Percentiles rank a stretch among this genome's conserved stretches.
Evolutionary conservation across 2,329 filamentous ascomycete genomes (phyloP).

Genomic region (Calonectria pauciramosa): DNA sequence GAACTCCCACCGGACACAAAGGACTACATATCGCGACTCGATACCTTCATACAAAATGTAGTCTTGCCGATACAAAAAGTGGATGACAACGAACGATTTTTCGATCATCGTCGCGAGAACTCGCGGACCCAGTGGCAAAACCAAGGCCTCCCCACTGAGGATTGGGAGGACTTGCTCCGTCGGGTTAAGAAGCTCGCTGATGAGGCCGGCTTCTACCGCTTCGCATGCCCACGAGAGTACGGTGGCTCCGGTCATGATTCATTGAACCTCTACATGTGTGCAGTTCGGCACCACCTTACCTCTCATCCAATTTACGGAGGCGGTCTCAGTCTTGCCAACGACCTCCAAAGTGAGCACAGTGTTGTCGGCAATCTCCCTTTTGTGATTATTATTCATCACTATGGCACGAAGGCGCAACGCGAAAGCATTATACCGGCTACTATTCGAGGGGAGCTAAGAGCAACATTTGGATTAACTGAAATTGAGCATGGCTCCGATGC

Average conservation of each 20-base stretch:
- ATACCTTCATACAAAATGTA: conserved; percentile 20
- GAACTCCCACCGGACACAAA: conserved; percentile 23
- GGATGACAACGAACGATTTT: conserved; percentile 30
- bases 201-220: conserved; percentile 32
- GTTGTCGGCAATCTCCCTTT: conserved; percentile 32
- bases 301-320: conserved; percentile 33
- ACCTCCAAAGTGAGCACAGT: conserved; percentile 35
- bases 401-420: conserved; percentile 24
- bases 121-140: conserved; percentile 37
- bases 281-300: conserved; percentile 31
- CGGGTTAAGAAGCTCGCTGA: conserved; percentile 26
- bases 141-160: conserved; percentile 25
- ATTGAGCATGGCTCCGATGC: conserved; percentile 33
- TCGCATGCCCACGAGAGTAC: conserved; percentile 27
- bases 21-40: conserved; percentile 22
- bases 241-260: conserved; percentile 23
- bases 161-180: conserved; percentile 29
- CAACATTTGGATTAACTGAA: conserved; percentile 35
- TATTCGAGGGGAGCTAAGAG: conserved; percentile 17
- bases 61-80: conserved; percentile 26
- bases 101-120: conserved; percentile 32
- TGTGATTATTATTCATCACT: conserved; percentile 33
- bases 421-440: conserved; percentile 24
- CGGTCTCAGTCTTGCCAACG: conserved; percentile 35
- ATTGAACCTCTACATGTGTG: conserved; percentile 35